Conservation (phyloP, 176 grass and related monocot genomes). For the Oryza rufipogon region DNA sequence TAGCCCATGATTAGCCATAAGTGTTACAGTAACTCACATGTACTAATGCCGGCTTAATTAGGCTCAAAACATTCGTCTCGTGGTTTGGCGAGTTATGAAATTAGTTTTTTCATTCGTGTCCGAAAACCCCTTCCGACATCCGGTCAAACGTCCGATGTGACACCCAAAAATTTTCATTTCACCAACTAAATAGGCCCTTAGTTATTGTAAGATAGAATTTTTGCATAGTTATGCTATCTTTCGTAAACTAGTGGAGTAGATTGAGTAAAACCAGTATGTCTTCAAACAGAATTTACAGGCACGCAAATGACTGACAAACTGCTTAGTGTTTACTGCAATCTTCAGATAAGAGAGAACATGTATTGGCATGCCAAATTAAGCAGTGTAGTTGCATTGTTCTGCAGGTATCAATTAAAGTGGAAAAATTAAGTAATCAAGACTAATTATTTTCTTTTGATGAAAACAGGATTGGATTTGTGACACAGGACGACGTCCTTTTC, state of each 20-base stretch:
- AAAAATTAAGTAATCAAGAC: not conserved
- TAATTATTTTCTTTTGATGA: not conserved
- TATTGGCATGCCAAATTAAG: not conserved
- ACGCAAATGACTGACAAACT: not conserved
- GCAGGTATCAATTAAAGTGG: not conserved
- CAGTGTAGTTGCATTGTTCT: not conserved
- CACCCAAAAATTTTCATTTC: no score
- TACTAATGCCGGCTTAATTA: no score
- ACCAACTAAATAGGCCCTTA: no score
- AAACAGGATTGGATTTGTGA: constrained; percentile 89
- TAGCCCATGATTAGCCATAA: no score
- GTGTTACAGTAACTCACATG: no score
- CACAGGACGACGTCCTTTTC: constrained; percentile 91
- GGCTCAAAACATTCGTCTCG: no score
- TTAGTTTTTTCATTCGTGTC: no score
- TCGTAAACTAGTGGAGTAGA: not conserved
- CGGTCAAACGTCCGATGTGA: no score
- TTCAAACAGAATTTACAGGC: not conserved
- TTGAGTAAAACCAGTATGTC: not conserved
- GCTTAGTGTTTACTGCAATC: not conserved
- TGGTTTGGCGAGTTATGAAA: no score
- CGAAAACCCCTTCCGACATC: no score
- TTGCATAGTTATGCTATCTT: not conserved
- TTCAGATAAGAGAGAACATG: not conserved
- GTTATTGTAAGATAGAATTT: not conserved